Evolutionary conservation across 148 eudicot species (phyloP).

Genomic region (Persicaria tinctoria): DNA sequence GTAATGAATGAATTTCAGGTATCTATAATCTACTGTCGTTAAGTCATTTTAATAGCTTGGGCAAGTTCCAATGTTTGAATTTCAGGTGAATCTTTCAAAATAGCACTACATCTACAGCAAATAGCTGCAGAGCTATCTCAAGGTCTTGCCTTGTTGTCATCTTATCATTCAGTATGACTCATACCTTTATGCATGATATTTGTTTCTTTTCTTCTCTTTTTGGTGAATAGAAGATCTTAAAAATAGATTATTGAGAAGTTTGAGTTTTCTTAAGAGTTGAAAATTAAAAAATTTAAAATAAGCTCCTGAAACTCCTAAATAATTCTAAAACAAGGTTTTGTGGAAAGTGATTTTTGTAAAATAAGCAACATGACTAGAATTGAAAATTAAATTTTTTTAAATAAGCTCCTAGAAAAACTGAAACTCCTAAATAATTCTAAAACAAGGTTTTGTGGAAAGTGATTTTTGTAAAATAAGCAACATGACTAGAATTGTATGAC

Average conservation of each 20-base stretch:
- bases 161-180: slow-evolving; percentile 28
- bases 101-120: slow-evolving; percentile 7
- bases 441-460: neutral
- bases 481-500: neutral
- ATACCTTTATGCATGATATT: slow-evolving; percentile 2
- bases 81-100: slow-evolving; percentile 19
- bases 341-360: neutral
- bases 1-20: slow-evolving; percentile 10
- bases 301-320: too few relatives aligned
- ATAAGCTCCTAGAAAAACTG: too few relatives aligned
- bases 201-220: neutral
- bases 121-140: slow-evolving; percentile 14
- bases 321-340: too few relatives aligned
- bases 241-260: neutral
- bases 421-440: too few relatives aligned
- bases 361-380: neutral
- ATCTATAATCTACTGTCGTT: neutral
- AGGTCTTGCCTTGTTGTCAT: slow-evolving; percentile 23
- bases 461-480: neutral
- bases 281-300: too few relatives aligned
- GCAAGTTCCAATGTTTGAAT: neutral
- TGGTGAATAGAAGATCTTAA: neutral
- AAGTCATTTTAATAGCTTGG: neutral
- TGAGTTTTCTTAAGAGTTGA: too few relatives aligned
- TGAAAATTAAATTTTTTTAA: too few relatives aligned